Conservation (phyloP, 1,284 basidiomycete genomes). For the Cystobasidiaceae sp. region DNA sequence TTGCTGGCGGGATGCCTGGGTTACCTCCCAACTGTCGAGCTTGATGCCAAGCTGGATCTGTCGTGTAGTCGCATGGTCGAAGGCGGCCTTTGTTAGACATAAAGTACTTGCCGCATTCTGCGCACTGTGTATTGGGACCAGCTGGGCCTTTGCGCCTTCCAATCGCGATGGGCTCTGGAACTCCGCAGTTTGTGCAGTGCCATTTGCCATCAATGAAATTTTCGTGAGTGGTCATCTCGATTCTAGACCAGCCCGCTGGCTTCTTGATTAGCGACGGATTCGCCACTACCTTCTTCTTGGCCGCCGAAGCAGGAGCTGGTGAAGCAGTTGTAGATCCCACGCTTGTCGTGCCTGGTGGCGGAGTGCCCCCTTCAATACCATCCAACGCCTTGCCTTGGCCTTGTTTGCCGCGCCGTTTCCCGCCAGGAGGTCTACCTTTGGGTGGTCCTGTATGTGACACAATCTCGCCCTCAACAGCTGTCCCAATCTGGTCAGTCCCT, state of each 20-base stretch:
- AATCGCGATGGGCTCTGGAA: constrained; percentile 74
- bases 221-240: constrained; percentile 51
- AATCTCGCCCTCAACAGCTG: not conserved
- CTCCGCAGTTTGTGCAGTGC: constrained; percentile 80
- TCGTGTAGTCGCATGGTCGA: constrained; percentile 66
- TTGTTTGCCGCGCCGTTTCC: constrained; percentile 8
- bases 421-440: constrained; percentile 1
- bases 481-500: not conserved
- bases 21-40: not conserved
- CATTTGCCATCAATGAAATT: constrained; percentile 77
- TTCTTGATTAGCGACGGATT: constrained; percentile 11
- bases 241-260: constrained; percentile 17
- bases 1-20: not conserved
- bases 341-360: not conserved
- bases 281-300: constrained; percentile 7
- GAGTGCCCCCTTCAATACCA: constrained; percentile 2
- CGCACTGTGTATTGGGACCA: constrained; percentile 86
- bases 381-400: constrained; percentile 14
- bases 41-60: constrained; percentile 43
- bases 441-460: not conserved
- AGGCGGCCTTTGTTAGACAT: constrained; percentile 65
- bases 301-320: not conserved
- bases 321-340: constrained; percentile 1
- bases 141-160: constrained; percentile 80
- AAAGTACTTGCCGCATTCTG: constrained; percentile 82